A percentile compares a stretch with the other conserved stretches of the same genome.
Conservation (phyloP, 2,329 filamentous ascomycete genomes). For the Arthroderma sp. region DNA sequence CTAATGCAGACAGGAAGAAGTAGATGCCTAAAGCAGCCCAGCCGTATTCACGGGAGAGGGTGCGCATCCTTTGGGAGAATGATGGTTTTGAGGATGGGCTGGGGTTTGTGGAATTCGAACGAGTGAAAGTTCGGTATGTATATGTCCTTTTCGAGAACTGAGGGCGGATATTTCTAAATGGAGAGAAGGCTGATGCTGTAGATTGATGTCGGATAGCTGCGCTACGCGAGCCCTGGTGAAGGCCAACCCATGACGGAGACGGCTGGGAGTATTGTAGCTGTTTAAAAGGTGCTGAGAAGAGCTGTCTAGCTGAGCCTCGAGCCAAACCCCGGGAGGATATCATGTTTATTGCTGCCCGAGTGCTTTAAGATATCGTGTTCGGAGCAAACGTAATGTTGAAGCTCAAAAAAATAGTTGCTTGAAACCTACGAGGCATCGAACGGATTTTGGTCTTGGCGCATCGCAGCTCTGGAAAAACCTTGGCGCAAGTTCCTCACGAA, state of each 20-base stretch:
- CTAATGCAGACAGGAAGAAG: slow-evolving; percentile 64
- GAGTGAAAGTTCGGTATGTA: slow-evolving; percentile 13
- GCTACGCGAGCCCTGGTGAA: slow-evolving; percentile 2
- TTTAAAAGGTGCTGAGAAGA: not conserved
- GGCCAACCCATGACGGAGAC: slow-evolving; percentile 11
- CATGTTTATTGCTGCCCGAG: not conserved
- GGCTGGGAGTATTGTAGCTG: not conserved
- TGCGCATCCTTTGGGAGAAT: slow-evolving; percentile 61
- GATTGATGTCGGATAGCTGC: slow-evolving; percentile 7
- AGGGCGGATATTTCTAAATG: slow-evolving; percentile 5
- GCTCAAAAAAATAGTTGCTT: too few species aligned
- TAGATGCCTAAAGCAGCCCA: slow-evolving; percentile 93
- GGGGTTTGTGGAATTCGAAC: slow-evolving; percentile 20
- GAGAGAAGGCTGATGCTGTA: not conserved
- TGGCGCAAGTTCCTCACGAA: not conserved
- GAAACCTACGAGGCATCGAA: not conserved
- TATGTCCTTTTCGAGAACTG: not conserved
- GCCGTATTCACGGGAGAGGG: slow-evolving; percentile 82
- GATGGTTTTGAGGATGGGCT: slow-evolving; percentile 26
- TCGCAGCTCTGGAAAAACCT: not conserved
- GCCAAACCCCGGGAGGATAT: not conserved
- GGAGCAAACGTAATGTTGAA: too few species aligned
- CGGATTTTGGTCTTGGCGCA: not conserved
- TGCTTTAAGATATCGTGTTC: too few species aligned
- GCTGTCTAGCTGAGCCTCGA: not conserved